These are phyloP conservation scores for Tetrapyrgos nigripes DNA, from an alignment of 1,284 basidiomycete genomes.

Conservation along the genomic window DNA sequence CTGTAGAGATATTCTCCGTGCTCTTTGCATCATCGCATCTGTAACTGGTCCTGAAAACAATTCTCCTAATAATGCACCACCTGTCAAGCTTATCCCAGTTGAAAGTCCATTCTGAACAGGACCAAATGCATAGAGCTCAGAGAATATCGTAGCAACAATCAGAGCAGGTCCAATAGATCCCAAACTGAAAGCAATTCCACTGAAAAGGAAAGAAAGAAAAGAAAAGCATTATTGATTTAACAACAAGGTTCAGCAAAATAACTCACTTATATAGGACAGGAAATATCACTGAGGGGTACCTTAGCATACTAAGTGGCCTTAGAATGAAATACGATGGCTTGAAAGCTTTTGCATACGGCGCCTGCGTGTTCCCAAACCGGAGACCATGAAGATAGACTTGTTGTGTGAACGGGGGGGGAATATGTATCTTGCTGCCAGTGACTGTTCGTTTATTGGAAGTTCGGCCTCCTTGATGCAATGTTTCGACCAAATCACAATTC, in stretches of 20 bases:
- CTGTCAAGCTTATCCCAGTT: slow-evolving; percentile 40
- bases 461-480: too few relatives aligned
- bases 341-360: slow-evolving; percentile 31
- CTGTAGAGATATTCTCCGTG: too few relatives aligned
- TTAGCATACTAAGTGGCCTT: slow-evolving; percentile 41
- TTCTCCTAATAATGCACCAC: slow-evolving; percentile 39
- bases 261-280: slow-evolving; percentile 41
- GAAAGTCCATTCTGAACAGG: slow-evolving; percentile 41
- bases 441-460: too few relatives aligned
- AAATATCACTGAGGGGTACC: slow-evolving; percentile 40
- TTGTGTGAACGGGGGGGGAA: slow-evolving; percentile 31
- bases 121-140: slow-evolving; percentile 37
- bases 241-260: not conserved
- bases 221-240: not conserved
- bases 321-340: slow-evolving; percentile 34
- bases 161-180: slow-evolving; percentile 43
- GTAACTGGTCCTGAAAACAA: slow-evolving; percentile 41
- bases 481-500: too few relatives aligned
- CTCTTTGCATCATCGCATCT: slow-evolving; percentile 41
- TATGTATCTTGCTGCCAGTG: too few relatives aligned
- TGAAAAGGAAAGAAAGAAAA: slow-evolving; percentile 10
- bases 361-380: slow-evolving; percentile 34
- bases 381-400: slow-evolving; percentile 31
- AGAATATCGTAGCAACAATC: slow-evolving; percentile 39
- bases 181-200: slow-evolving; percentile 40